phyloP scores from a whole-genome alignment of 345 rosid genomes.

The Citrus hindsii region DNA sequence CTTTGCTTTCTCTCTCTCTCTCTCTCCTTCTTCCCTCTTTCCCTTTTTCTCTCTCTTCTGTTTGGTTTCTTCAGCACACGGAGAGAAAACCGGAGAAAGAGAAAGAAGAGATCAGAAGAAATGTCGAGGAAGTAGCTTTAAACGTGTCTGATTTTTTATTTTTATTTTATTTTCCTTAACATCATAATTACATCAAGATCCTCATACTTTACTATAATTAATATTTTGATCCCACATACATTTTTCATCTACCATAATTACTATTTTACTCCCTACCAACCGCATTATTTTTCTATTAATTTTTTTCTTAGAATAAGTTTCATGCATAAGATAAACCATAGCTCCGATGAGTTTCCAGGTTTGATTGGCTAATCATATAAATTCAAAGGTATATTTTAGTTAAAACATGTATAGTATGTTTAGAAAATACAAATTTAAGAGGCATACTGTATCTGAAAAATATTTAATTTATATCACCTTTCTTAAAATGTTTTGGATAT shows the following conservation, averaged over 20 bases:
- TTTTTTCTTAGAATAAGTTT: too few relatives aligned
- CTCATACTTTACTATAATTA: background rate
- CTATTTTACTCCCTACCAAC: background rate
- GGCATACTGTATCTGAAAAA: too few relatives aligned
- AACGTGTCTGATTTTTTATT: conserved; percentile 20
- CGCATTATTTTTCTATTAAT: too few relatives aligned
- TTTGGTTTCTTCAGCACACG: background rate
- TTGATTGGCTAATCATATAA: too few relatives aligned
- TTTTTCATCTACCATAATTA: too few relatives aligned
- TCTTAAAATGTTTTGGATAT: too few relatives aligned
- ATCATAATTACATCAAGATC: background rate
- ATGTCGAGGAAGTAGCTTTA: conserved; percentile 16
- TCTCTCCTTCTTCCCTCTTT: background rate
- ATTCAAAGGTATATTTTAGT: too few relatives aligned
- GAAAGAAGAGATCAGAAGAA: conserved; percentile 11
- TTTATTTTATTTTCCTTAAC: background rate
- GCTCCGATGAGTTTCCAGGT: too few relatives aligned
- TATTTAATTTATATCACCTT: too few relatives aligned
- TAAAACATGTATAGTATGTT: too few relatives aligned
- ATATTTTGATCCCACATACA: rapidly evolving
- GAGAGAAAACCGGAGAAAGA: conserved; percentile 14
- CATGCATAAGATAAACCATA: too few relatives aligned
- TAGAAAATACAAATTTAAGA: too few relatives aligned
- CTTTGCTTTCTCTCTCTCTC: background rate
- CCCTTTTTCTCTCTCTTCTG: conserved; percentile 2